phyloP scores from a whole-genome alignment of 106 monocot species.

The Allium cepa region DNA sequence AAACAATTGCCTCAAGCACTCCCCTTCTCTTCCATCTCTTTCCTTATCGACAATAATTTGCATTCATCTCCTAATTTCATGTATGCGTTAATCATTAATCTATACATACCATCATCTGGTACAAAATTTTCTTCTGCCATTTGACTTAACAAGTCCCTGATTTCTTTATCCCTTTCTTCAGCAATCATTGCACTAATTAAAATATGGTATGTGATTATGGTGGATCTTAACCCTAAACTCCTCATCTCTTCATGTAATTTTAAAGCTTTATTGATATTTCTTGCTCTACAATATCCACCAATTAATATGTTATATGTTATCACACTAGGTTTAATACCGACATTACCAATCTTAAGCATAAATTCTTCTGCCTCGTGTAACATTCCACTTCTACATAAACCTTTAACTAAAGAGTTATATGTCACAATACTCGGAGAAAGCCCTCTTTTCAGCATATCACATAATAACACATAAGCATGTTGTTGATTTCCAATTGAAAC shows the following conservation, averaged over 20 bases:
- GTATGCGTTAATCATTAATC: neutral
- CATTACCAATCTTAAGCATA: constrained; percentile 14
- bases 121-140: constrained; percentile 9
- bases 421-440: constrained; percentile 36
- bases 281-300: constrained; percentile 31
- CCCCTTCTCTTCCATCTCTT: constrained; percentile 3
- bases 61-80: neutral
- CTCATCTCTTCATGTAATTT: constrained; percentile 48
- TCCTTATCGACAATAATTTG: neutral
- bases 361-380: constrained; percentile 41
- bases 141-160: constrained; percentile 22
- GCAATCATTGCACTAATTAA: constrained; percentile 23
- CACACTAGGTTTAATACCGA: constrained; percentile 48
- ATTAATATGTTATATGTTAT: constrained; percentile 66
- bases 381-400: constrained; percentile 26
- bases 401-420: constrained; percentile 56
- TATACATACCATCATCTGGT: constrained; percentile 1
- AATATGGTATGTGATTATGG: constrained; percentile 22
- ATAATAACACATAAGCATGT: constrained; percentile 3
- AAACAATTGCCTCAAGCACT: too few relatives aligned
- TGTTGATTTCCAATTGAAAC: constrained; percentile 1
- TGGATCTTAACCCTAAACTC: constrained; percentile 34
- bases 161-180: constrained; percentile 33
- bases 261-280: constrained; percentile 25
- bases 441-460: constrained; percentile 8